Percentiles rank a stretch among this genome's conserved stretches.
Evolutionary conservation across 2,329 filamentous ascomycete genomes (phyloP).

Genomic region (Beauveria scarabaeidicola): DNA sequence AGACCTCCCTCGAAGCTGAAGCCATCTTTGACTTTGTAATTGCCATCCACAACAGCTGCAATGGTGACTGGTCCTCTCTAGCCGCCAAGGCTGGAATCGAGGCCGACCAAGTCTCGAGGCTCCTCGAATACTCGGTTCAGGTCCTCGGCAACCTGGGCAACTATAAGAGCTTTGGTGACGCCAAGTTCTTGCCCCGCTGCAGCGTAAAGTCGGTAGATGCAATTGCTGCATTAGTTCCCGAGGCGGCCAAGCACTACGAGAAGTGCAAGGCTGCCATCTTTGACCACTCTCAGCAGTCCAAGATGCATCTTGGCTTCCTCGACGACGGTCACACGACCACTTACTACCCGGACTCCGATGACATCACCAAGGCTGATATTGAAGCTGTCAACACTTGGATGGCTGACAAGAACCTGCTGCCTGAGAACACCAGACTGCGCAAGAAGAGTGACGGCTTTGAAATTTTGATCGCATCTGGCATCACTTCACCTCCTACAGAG

Average conservation of each 20-base stretch:
- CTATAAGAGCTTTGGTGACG: conserved; percentile 81
- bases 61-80: conserved; percentile 63
- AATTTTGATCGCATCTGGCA: conserved; percentile 64
- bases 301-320: conserved; percentile 69
- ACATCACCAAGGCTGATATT: conserved; percentile 69
- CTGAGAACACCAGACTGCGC: conserved; percentile 67
- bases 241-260: conserved; percentile 56
- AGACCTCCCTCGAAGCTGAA: conserved; percentile 75
- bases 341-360: conserved; percentile 70
- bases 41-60: conserved; percentile 55
- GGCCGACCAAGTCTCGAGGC: conserved; percentile 54
- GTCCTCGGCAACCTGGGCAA: conserved; percentile 77
- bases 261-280: conserved; percentile 66
- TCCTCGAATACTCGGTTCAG: conserved; percentile 69
- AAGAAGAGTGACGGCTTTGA: conserved; percentile 63
- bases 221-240: conserved; percentile 51
- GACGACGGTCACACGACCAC: conserved; percentile 70
- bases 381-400: conserved; percentile 63
- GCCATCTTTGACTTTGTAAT: conserved; percentile 75
- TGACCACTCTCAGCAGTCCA: conserved; percentile 50
- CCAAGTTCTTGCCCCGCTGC: conserved; percentile 72
- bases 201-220: conserved; percentile 54
- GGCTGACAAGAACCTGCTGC: conserved; percentile 60
- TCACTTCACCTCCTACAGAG: conserved; percentile 47
- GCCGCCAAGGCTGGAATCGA: conserved; percentile 56